Evolutionary conservation across 2,329 filamentous ascomycete species (phyloP), one percentile per base, ranked within the genome.

Genomic region (Fusarium setosum): DNA sequence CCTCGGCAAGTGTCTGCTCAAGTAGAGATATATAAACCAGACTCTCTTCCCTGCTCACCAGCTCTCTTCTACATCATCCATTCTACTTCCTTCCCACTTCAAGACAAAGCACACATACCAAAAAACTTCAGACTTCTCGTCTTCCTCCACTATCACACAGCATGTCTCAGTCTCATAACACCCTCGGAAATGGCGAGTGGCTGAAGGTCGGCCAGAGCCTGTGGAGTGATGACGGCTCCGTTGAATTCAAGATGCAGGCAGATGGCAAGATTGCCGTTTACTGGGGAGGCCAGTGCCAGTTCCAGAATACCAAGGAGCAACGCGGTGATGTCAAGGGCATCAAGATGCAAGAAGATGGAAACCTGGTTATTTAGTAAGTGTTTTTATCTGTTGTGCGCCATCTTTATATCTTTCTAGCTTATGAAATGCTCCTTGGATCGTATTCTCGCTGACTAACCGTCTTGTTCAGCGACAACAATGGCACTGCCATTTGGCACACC

Each of bases 111-210:
- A 41, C 35, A 41, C 53, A 48, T 2, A 23, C 12, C 32, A 40
- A 23, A 32, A 23, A 48, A 24, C 34, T 32, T 41, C 52, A 56
- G 20, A 24, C n/a, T n/a, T n/a, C n/a, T n/a, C n/a, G n/a, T n/a
- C 26, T 9, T 17, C 29, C 17, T 13, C 40, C 41, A 26, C 38
- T 10, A 18, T 53, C 24, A 13, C 20, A 26, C 13, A 50, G 21
- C 24, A 52, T 53, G 32, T 31, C 51, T 12, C 9, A 29, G 26
- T 35, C 15, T 18, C 61, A 70, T 48, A 68, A 63, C 61, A 69
- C 69, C 32, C 74, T 77, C 24, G 73, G 73, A 2, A 76, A 76
- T 56, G 74, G 72, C 51, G 70, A 74, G 59, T 75, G 73, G 72
- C 63, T 76, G n/a, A 61, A 67, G 37, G 56, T 41, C 3, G 74